Conservation (phyloP, 2,329 filamentous ascomycete genomes). For the Claviceps digitariae region DNA sequence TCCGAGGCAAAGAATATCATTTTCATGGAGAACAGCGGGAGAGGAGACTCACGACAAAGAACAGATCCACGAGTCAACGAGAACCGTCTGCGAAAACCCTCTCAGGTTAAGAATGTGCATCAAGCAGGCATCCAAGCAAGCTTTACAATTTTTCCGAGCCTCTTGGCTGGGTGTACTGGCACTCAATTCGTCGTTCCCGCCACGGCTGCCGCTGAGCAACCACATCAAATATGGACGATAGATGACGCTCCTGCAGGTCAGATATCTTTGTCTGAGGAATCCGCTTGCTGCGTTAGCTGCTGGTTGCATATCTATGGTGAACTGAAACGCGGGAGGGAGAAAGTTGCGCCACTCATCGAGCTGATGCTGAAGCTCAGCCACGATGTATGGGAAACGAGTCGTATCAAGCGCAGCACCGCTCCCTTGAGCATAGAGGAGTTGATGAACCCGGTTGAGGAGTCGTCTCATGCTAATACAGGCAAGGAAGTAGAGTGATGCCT, state of each 20-base stretch:
- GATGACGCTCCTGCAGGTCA: slow-evolving; percentile 38
- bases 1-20: neutral
- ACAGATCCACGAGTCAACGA: slow-evolving; percentile 42
- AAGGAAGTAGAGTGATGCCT: slow-evolving; percentile 37
- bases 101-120: slow-evolving; percentile 34
- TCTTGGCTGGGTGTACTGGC: slow-evolving; percentile 17
- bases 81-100: slow-evolving; percentile 34
- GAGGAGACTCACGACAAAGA: slow-evolving; percentile 30
- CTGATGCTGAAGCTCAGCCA: slow-evolving; percentile 34
- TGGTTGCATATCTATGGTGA: slow-evolving; percentile 19
- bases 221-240: slow-evolving; percentile 38
- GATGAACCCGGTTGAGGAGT: slow-evolving; percentile 33
- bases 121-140: slow-evolving; percentile 33
- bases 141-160: slow-evolving; percentile 27
- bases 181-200: slow-evolving; percentile 12
- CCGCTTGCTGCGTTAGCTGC: slow-evolving; percentile 28
- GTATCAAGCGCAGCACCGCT: slow-evolving; percentile 31
- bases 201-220: slow-evolving; percentile 27
- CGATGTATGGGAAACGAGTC: slow-evolving; percentile 31
- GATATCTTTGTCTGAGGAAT: slow-evolving; percentile 35
- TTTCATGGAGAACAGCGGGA: neutral
- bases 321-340: slow-evolving; percentile 27
- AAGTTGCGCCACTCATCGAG: slow-evolving; percentile 33
- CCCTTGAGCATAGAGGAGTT: slow-evolving; percentile 33
- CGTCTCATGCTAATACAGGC: slow-evolving; percentile 39